Conservation (phyloP, 2,329 filamentous ascomycete genomes). For the Fusarium miscanthi region DNA sequence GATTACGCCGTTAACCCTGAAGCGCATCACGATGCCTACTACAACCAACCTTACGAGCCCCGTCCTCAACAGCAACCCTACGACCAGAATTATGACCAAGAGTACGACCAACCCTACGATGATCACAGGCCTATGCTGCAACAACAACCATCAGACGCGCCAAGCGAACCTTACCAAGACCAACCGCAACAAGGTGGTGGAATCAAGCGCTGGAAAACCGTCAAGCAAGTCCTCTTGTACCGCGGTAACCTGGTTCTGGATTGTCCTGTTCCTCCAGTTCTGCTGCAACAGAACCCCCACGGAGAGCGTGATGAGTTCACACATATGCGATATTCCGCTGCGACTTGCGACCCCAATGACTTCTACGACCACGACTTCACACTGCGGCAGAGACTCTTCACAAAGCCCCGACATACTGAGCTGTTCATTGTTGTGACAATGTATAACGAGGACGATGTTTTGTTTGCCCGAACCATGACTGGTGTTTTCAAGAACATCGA, state of each 20-base stretch:
- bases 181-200: conserved; percentile 54
- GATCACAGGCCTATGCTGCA: conserved; percentile 82
- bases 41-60: conserved; percentile 29
- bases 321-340: conserved; percentile 93
- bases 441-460: conserved; percentile 98
- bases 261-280: conserved; percentile 89
- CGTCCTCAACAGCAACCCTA: conserved; percentile 67
- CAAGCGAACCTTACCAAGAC: conserved; percentile 59
- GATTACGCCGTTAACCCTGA: conserved; percentile 85
- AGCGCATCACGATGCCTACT: conserved; percentile 63
- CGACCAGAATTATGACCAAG: conserved; percentile 73
- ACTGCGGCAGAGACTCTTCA: conserved; percentile 89
- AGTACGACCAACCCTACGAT: conserved; percentile 75
- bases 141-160: conserved; percentile 63
- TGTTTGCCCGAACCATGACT: conserved; percentile 95
- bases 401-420: conserved; percentile 91
- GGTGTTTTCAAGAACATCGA: conserved; percentile 99
- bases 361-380: conserved; percentile 94
- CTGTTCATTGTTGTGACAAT: conserved; percentile 97
- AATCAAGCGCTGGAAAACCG: conserved; percentile 95
- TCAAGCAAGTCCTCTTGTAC: conserved; percentile 98
- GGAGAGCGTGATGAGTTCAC: conserved; percentile 92
- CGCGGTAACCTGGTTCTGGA: conserved; percentile 97
- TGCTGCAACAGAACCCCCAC: conserved; percentile 89
- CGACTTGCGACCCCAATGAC: conserved; percentile 90